These are phyloP conservation scores for Penicillium nordicum DNA, from an alignment of 2,329 filamentous ascomycete genomes.

Conservation along the genomic window DNA sequence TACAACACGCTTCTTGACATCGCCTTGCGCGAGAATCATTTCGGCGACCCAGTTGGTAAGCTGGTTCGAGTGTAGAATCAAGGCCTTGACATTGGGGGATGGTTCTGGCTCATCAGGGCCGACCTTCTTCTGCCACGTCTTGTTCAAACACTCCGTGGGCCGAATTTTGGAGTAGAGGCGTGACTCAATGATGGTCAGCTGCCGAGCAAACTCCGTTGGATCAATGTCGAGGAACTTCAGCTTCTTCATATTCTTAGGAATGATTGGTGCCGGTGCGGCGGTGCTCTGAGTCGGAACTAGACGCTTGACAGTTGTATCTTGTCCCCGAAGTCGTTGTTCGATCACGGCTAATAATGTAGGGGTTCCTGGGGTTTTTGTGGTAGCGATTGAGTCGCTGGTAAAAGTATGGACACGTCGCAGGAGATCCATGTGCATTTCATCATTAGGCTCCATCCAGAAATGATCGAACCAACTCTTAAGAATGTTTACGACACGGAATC, in stretches of 20 bases:
- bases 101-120: conserved; percentile 68
- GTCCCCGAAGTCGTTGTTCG: conserved; percentile 82
- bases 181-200: conserved; percentile 95
- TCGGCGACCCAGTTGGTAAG: conserved; percentile 99
- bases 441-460: conserved; percentile 97
- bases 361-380: conserved; percentile 87
- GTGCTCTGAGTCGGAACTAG: conserved; percentile 82
- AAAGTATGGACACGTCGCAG: conserved; percentile 88
- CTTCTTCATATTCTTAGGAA: conserved; percentile 99
- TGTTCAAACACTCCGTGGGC: conserved; percentile 92
- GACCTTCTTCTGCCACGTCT: conserved; percentile 98
- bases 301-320: conserved; percentile 74
- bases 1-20: conserved; percentile 92
- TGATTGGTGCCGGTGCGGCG: conserved; percentile 79
- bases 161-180: conserved; percentile 93
- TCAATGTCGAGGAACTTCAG: conserved; percentile 98
- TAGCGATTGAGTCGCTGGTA: conserved; percentile 85
- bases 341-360: conserved; percentile 79
- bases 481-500: conserved; percentile 95
- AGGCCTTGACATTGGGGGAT: conserved; percentile 87
- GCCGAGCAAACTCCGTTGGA: conserved; percentile 90
- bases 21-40: conserved; percentile 93
- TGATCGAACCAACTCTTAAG: conserved; percentile 98
- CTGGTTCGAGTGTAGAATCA: conserved; percentile 97
- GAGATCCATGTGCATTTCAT: conserved; percentile 78